Conservation (phyloP, 768 basidiomycete species). For the Gloeostereum incarnatum region DNA sequence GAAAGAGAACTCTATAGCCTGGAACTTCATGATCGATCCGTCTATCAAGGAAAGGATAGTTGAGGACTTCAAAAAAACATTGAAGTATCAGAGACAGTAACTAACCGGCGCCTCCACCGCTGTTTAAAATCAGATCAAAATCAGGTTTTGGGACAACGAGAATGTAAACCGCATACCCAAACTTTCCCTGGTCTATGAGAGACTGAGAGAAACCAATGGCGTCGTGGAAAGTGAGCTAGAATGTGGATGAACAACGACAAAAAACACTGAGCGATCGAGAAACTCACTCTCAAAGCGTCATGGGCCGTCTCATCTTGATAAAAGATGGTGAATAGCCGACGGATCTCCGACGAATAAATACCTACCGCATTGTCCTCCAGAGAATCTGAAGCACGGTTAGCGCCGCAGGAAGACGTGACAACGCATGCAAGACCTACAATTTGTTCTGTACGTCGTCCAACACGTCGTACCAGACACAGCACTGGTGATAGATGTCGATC, state of each 20-base stretch:
- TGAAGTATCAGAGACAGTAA: too few species aligned
- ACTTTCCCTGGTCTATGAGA: not conserved
- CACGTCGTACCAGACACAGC: conserved; percentile 1
- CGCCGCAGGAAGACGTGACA: too few species aligned
- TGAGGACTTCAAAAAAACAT: too few species aligned
- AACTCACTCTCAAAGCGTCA: not conserved
- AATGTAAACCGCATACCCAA: too few species aligned
- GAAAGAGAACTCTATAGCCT: conserved; percentile 18
- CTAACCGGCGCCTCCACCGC: not conserved
- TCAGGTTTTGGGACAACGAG: too few species aligned
- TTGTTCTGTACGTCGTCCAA: not conserved
- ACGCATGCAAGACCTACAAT: not conserved
- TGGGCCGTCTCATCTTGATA: not conserved
- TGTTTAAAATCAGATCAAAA: not conserved
- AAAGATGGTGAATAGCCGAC: not conserved
- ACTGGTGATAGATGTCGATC: not conserved
- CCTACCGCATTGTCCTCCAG: not conserved
- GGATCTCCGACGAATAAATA: not conserved
- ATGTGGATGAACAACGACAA: not conserved
- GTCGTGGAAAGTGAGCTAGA: not conserved
- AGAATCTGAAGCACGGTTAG: not conserved
- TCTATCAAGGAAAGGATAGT: conserved; percentile 13
- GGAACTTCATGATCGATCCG: conserved; percentile 24
- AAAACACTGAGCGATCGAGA: not conserved
- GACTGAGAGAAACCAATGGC: not conserved